Base-by-base conservation (phyloP, 805 yeast species). In the Metschnikowia lunata region DNA sequence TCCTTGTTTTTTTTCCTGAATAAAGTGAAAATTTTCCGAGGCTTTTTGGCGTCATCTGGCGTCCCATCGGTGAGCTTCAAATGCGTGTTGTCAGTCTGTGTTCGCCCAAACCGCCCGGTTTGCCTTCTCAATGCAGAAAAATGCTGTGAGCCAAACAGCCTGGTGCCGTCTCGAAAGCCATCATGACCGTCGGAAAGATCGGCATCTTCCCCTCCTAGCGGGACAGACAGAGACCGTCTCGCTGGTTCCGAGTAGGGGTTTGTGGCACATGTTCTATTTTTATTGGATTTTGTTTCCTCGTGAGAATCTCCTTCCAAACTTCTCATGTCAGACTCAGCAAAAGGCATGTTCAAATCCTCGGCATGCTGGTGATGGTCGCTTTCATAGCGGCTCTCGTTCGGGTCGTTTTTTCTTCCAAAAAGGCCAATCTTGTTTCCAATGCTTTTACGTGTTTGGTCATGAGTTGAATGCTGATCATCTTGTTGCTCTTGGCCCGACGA, bases 351-450 rank as follows among this genome's bases (percentile, higher is more conserved):
- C 32, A 47, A 42, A 39, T 52, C 59, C 31, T 56, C 61, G 28
- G 47, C 46, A 15, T 50, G 56, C 44, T 67, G 68, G 7, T 63
- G 64, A 28, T 60, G 60, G 6, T 64, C 70, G 29, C 51, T 50
- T 1, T 40, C 46, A 44, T 67, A 70, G 31, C 75, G 51, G 6
- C 54, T 43, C 42, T 70, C 73, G 26, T 56, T 50, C 15, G 59
- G 60, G 47, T 70, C 75, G 1, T 46, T 48, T 27, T 45, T 45
- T 11, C 39, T 45, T n/a, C 57, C 49, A 30, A 65, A 64, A 42
- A 67, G 64, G 9, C 59, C 49, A 49, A 67, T 57, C 0, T 73
- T 54, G 43, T 68, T 69, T n/a, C 61, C 58, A 8, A 67, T 49
- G 1, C 56, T 45, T 31, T 57, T 57, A 12, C 64, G 59, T 6